Conservation (phyloP, 805 yeast genomes). For the Diddensiella caesifluorescens region DNA sequence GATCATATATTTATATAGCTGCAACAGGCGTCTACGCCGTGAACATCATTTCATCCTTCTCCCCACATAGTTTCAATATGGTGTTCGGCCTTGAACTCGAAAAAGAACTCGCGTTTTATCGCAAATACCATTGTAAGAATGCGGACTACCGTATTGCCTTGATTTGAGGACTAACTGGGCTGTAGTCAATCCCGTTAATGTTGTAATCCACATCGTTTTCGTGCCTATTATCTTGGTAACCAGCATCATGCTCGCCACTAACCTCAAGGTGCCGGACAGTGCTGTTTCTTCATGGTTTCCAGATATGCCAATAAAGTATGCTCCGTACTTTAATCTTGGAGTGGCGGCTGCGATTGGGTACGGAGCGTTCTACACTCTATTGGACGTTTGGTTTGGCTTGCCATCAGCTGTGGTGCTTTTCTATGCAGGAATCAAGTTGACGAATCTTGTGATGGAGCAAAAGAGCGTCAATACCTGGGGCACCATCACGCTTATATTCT, state of each 20-base stretch:
- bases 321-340: slow-evolving; percentile 41
- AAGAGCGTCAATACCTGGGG: slow-evolving; percentile 19
- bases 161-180: slow-evolving; percentile 9
- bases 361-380: slow-evolving; percentile 50
- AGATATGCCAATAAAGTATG: slow-evolving; percentile 14
- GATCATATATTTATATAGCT: no score
- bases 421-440: slow-evolving; percentile 25
- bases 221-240: slow-evolving; percentile 72
- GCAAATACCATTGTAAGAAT: slow-evolving; percentile 39
- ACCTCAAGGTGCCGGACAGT: slow-evolving; percentile 24
- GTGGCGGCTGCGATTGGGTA: slow-evolving; percentile 43
- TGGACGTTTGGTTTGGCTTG: slow-evolving; percentile 51
- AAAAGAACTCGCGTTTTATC: slow-evolving; percentile 58
- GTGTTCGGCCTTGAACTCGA: slow-evolving; percentile 35
- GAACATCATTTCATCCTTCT: no score
- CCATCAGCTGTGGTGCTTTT: slow-evolving; percentile 39
- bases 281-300: slow-evolving; percentile 7
- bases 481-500: slow-evolving; percentile 41
- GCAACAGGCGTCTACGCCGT: no score
- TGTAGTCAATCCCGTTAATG: slow-evolving; percentile 50
- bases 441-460: slow-evolving; percentile 24
- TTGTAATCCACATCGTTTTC: slow-evolving; percentile 67
- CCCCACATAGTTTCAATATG: no score
- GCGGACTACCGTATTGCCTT: slow-evolving; percentile 12
- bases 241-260: slow-evolving; percentile 39